Evolutionary conservation across 148 eudicot species (phyloP).

Genomic region (Mesembryanthemum crystallinum): DNA sequence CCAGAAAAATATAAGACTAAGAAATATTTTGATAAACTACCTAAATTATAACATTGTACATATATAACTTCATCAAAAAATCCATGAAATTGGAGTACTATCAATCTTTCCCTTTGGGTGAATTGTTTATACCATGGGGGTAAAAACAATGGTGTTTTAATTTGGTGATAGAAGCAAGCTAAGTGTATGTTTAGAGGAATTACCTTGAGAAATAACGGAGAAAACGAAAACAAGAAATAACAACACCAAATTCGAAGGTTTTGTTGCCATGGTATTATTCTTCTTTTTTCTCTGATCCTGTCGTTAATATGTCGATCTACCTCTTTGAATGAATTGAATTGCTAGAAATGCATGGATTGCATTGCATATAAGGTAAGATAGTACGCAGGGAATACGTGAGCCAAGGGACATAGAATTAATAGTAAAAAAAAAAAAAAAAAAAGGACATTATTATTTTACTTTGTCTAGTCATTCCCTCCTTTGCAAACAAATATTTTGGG

Average conservation of each 20-base stretch:
- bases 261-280: not conserved
- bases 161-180: not conserved
- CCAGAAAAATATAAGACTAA: too few species aligned
- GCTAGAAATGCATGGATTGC: not conserved
- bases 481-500: not conserved
- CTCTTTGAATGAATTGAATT: not conserved
- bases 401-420: slow-evolving; percentile 1
- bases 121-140: too few species aligned
- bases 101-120: too few species aligned
- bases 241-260: not conserved
- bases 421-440: too few species aligned
- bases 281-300: not conserved
- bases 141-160: not conserved
- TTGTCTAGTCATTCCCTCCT: slow-evolving; percentile 7
- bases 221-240: not conserved
- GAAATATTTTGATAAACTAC: too few species aligned
- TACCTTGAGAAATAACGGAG: slow-evolving; percentile 21
- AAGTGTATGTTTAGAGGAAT: not conserved
- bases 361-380: slow-evolving; percentile 8
- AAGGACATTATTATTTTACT: not conserved
- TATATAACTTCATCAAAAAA: too few species aligned
- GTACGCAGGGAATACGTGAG: slow-evolving; percentile 29
- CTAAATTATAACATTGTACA: too few species aligned
- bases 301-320: not conserved
- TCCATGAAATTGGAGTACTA: too few species aligned